A percentile compares a stretch with the other conserved stretches of the same genome.
Conservation (phyloP, 257 asterid species). For the Solanum chilense region DNA sequence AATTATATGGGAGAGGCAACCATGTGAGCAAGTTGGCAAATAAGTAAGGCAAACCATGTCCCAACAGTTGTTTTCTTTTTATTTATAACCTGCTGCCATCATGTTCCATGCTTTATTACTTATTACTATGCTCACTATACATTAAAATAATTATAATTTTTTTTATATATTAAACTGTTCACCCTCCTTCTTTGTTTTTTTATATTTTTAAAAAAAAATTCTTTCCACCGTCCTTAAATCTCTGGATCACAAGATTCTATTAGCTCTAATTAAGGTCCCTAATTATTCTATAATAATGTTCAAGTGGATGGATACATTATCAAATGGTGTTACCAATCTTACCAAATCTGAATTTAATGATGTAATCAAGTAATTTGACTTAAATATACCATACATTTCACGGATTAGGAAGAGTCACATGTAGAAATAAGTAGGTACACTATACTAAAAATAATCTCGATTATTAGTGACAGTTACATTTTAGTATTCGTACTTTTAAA, state of each 20-base stretch:
- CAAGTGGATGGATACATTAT: not conserved
- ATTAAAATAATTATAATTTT: not conserved
- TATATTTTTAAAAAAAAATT: not conserved
- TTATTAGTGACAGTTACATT: too few relatives aligned
- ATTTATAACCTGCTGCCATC: not conserved
- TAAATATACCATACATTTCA: not conserved
- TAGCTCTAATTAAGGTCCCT: not conserved
- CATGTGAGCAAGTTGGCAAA: constrained; percentile 2
- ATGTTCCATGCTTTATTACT: not conserved
- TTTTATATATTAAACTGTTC: not conserved
- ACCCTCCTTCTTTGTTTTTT: not conserved
- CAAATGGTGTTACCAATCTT: not conserved
- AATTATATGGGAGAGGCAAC: not conserved
- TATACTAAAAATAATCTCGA: too few relatives aligned
- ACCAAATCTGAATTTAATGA: not conserved
- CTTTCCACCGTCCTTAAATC: not conserved
- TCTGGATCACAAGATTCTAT: not conserved
- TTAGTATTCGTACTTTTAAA: too few relatives aligned
- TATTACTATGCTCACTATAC: not conserved
- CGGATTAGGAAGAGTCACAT: not conserved
- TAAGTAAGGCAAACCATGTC: not conserved
- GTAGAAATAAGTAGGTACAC: not conserved
- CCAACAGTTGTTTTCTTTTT: not conserved
- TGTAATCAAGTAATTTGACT: not conserved
- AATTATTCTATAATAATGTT: not conserved